Base-by-base conservation (phyloP, 257 asterid genomes). In the Jacaranda mimosifolia region DNA sequence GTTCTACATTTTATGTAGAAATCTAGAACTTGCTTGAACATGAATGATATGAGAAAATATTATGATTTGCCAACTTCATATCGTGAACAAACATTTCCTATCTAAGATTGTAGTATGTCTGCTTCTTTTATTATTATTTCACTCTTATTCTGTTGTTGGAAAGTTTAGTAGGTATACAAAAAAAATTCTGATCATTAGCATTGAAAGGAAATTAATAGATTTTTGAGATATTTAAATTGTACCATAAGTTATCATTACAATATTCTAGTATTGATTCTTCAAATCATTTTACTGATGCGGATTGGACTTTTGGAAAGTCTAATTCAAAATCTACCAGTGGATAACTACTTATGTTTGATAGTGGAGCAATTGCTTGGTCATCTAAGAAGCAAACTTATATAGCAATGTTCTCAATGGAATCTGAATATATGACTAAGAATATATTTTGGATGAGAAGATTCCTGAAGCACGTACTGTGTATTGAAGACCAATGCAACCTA, bases 21-120 rank as follows among this genome's bases (percentile, higher is more conserved):
- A 9, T 65, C 32, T 17, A 57, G 64, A 46, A 49, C 63, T 63
- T 66, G 40, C 68, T 46, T 32, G 63, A 35, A 40, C 62, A 55
- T 55, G 74, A 45, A 19, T 32, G 63, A 71, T 40, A 39, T 42
- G 49, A 26, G 59, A 2, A 60, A 70, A 19, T 53, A 65, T 39
- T 74, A 26, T 52, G 32, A 26, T 26, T 12, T 26, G 26, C 51
- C 8, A 26, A 53, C 14, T 11, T 53, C 45, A 26, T 26, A 26
- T 26, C 32, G n/a, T 52, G 3, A 26, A 26, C 2, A 26, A 2
- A 26, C 2, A 26, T 26, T 26, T 26, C 5, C 26, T 6, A 9
- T 14, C 21, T 8, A 39, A 32, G 66, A 9, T 63, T 36, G 10
- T 63, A 14, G 32, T 35, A 7, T 9, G 51, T 70, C 35, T 46